Evolutionary conservation across 2,329 filamentous ascomycete genomes (phyloP).

Genomic region (Allantophomopsis lycopodina): DNA sequence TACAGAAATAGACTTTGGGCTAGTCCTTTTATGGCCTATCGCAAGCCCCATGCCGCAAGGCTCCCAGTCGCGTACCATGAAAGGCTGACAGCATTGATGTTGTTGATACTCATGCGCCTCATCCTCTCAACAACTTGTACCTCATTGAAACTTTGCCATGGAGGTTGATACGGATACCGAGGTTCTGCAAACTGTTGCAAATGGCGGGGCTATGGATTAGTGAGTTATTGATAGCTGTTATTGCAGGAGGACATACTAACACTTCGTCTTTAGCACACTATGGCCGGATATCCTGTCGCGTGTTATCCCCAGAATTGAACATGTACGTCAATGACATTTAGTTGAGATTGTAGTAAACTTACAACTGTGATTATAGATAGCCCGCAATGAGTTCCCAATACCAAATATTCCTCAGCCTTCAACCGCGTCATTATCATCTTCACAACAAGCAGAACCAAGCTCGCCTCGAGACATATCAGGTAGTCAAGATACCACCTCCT

Average conservation of each 20-base stretch:
- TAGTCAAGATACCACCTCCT: slow-evolving; percentile 7
- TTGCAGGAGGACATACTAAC: slow-evolving; percentile 4
- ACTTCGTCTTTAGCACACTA: slow-evolving; percentile 17
- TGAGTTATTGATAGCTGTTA: slow-evolving; percentile 22
- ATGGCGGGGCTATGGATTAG: slow-evolving; percentile 39
- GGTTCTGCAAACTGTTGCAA: slow-evolving; percentile 25
- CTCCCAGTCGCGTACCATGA: no score
- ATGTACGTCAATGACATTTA: slow-evolving; percentile 8
- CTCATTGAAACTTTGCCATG: slow-evolving; percentile 24
- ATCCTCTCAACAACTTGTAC: background rate
- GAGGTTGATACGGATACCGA: slow-evolving; percentile 38
- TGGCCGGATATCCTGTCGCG: slow-evolving; percentile 24
- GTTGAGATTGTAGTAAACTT: no score
- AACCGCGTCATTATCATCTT: slow-evolving; percentile 49
- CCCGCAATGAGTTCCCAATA: slow-evolving; percentile 6
- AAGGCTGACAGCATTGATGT: no score
- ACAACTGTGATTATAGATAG: slow-evolving; percentile 6
- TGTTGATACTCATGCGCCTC: background rate
- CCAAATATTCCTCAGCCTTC: slow-evolving; percentile 12
- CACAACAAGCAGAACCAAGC: slow-evolving; percentile 46
- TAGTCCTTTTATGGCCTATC: background rate
- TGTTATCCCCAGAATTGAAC: slow-evolving; percentile 22
- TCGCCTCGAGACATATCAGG: slow-evolving; percentile 17
- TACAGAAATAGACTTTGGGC: no score
- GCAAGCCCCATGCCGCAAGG: background rate